Evolutionary conservation across 257 asterid genomes (phyloP), one percentile per base, ranked within the genome.

Genomic region (Solanum pennellii): DNA sequence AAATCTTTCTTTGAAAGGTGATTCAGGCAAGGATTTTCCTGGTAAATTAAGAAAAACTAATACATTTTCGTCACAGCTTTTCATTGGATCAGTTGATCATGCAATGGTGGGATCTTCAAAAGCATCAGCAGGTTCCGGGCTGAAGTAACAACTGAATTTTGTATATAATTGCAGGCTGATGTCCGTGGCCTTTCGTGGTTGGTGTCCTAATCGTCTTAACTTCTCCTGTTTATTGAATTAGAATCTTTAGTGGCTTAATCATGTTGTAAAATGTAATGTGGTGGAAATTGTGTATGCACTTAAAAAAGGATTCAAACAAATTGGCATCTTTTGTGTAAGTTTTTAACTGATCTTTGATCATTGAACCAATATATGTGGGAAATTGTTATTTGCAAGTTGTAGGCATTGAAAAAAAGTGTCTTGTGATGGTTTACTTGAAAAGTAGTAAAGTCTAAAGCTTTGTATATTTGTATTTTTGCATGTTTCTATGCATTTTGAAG

Each of bases 1-100:
- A 87, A 93, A 91, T 77, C 93, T 94, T 12, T 93, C 98, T 4
- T 79, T 91, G 56, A 97, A 92, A 89, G 93, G 97, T 35, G 91
- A 89, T 66, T 69, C 88, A 1, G 91, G 92, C 15, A 89, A 92
- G 76, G 98, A 96, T 9, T 94, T 89, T 86, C 94, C 97, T 0
- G 99, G 98, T 18, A 97, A 93, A 88, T 62, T 89, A 86, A 93
- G 89, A 89, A 97, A 92, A 91, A 89, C 91, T 84, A 92, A 92
- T 44, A 90, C 98, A 7, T 94, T 91, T 89, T 90, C 96, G 12
- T 92, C 98, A 3, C 95, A 91, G 92, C 85, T 91, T 44, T 92
- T 88, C 56, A 44, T 87, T 44, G 97, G 96, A 41, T 89, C 95
- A 2, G 91, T 79, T 14, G 97, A 93, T 33, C 93, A 87, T 42